Evolutionary conservation across 176 grass and related monocot species (phyloP).

Genomic region (Oryza officinalis): DNA sequence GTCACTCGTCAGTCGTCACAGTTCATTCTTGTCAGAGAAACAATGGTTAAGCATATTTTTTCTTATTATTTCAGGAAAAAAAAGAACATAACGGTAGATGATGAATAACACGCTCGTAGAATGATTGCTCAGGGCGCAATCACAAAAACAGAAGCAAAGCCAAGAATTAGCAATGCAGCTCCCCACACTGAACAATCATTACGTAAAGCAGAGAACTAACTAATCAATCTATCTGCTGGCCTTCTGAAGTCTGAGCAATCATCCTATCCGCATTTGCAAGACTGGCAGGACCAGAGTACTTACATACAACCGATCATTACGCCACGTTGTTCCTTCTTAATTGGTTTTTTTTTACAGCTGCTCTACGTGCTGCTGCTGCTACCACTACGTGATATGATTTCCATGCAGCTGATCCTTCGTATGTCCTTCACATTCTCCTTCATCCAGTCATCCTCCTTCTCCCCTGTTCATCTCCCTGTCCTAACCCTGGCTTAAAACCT

Average conservation of each 20-base stretch:
- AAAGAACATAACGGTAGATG: not conserved
- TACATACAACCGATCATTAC: not conserved
- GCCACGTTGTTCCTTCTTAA: not conserved
- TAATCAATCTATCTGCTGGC: not conserved
- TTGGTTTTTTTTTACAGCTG: too few species aligned
- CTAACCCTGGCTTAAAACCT: not conserved
- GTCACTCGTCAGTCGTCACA: not conserved
- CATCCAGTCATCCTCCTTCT: not conserved
- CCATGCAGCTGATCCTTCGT: not conserved
- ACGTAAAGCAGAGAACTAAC: not conserved
- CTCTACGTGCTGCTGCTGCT: too few species aligned
- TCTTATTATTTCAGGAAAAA: not conserved
- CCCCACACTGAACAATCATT: not conserved
- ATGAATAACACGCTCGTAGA: not conserved
- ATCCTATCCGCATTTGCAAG: not conserved
- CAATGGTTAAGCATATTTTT: conserved; percentile 2
- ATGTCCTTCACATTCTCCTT: not conserved
- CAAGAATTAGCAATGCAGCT: not conserved
- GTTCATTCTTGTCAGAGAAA: not conserved
- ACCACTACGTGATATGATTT: not conserved
- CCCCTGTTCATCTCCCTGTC: not conserved
- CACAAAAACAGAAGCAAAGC: not conserved
- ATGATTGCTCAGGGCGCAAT: not conserved
- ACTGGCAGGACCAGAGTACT: not conserved
- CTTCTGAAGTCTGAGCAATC: not conserved